Base-by-base conservation (phyloP, 495 filamentous ascomycete genomes). In the Cercophora newfieldiana region DNA sequence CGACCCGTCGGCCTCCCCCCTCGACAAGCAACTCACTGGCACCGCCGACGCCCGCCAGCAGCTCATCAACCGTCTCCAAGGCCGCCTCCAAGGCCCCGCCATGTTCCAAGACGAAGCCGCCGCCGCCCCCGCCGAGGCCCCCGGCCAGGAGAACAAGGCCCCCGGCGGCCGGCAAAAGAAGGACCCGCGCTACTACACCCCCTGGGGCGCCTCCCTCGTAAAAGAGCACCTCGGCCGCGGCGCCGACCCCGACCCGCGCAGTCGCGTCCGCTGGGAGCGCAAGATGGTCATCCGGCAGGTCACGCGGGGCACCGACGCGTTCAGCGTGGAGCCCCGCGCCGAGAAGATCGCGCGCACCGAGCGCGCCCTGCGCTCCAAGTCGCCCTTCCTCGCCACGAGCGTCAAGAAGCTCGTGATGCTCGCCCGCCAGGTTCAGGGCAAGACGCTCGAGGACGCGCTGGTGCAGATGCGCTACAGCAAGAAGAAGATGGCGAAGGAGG, bases 381-480 rank as follows among this genome's bases (percentile, higher is more conserved):
- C 86, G 56, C 83, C 87, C 22, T 82, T 81, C 68, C 78, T 97
- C 66, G 88, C 92, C 73, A 97, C 95, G 0, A 89, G 86, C 16
- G 77, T 90, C 58, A 97, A 97, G 87, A 98, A 98, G 82, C 83
- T 99, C 57, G 88, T 87, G 3, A 85, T 88, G 19, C 77, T 99
- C 61, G 91, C 93, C 33, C 84, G 88, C 29, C 95, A 97, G 81
- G 95, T 99, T 72, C 81, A 85, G 0, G 95, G 95, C 47, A 97
- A 97, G 88, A 89, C 88, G 28, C 82, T 99, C 69, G 92, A 91
- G 49, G 94, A 99, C 30, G 95, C 95, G 16, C 91, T 98, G 65
- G 78, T 90, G 68, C 95, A 99, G 84, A 97, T 99, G 94, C 87
- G 89, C 37, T 97, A 93, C 78, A 92, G 88, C 77, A 90, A 91